Conservation (phyloP, 768 basidiomycete species). For the Lactarius evosmus region DNA sequence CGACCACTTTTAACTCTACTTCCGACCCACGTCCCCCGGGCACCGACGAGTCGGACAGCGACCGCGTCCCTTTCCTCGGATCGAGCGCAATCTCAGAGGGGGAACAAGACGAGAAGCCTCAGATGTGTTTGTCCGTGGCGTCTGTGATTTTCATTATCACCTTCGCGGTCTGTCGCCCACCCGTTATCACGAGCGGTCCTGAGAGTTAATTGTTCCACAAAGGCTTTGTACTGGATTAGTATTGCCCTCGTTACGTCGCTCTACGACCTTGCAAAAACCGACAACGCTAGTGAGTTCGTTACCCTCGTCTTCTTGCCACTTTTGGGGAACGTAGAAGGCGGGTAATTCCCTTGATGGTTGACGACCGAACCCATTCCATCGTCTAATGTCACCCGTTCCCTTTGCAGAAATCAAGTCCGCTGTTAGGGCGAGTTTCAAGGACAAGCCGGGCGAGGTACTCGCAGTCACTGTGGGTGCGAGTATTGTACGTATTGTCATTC, state of each 20-base stretch:
- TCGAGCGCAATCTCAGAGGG: conserved; percentile 9
- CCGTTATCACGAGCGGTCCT: not conserved
- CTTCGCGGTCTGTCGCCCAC: conserved; percentile 38
- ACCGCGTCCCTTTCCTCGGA: too few species aligned
- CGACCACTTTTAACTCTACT: not conserved
- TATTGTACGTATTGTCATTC: conserved; percentile 49
- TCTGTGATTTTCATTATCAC: conserved; percentile 36
- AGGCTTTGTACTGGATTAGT: conserved; percentile 52
- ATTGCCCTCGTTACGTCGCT: conserved; percentile 78
- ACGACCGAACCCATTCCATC: not conserved
- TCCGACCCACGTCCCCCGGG: conserved; percentile 1
- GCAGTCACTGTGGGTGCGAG: conserved; percentile 87
- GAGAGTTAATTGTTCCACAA: not conserved
- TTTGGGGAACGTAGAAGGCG: conserved; percentile 81
- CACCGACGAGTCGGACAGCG: conserved; percentile 19
- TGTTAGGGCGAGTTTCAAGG: conserved; percentile 85
- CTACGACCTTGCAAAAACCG: conserved; percentile 56
- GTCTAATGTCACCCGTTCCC: conserved; percentile 1
- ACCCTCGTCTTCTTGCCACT: conserved; percentile 87
- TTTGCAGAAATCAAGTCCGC: conserved; percentile 79
- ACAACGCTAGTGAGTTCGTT: conserved; percentile 73
- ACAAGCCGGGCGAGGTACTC: conserved; percentile 81
- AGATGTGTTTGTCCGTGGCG: conserved; percentile 37
- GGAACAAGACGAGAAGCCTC: conserved; percentile 35
- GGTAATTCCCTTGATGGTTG: conserved; percentile 22